Evolutionary conservation across 768 basidiomycete genomes (phyloP).

Genomic region (Rhodotorula sphaerocarpa): DNA sequence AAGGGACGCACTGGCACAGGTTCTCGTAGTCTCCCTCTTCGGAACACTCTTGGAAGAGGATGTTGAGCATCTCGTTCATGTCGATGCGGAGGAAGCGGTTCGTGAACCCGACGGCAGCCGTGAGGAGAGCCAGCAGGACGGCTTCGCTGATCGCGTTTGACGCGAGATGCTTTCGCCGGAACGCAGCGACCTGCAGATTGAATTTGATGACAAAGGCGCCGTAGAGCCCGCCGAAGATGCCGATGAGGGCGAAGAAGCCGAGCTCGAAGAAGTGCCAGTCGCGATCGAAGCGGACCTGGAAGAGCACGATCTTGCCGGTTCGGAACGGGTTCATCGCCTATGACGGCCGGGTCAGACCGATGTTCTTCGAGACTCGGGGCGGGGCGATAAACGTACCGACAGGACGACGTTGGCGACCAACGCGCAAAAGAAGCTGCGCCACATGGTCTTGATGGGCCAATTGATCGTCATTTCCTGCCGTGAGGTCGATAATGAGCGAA

Average conservation of each 20-base stretch:
- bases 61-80: conserved; percentile 93
- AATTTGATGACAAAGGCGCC: conserved; percentile 96
- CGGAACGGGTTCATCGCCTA: conserved; percentile 97
- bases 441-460: conserved; percentile 97
- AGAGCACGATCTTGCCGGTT: conserved; percentile 93
- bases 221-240: conserved; percentile 93
- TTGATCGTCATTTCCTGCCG: conserved; percentile 92
- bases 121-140: conserved; percentile 72
- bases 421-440: conserved; percentile 95
- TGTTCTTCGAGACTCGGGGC: not conserved
- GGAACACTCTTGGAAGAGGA: conserved; percentile 92
- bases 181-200: conserved; percentile 87
- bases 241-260: conserved; percentile 87
- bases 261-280: conserved; percentile 99
- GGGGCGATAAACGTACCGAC: conserved; percentile 57
- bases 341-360: accelerated
- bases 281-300: conserved; percentile 93
- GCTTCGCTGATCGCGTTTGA: conserved; percentile 82
- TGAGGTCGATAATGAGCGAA: conserved; percentile 6
- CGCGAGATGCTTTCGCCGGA: conserved; percentile 79
- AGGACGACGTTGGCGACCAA: conserved; percentile 92
- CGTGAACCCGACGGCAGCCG: conserved; percentile 84
- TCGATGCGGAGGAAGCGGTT: conserved; percentile 92
- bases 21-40: conserved; percentile 83
- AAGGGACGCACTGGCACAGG: conserved; percentile 75